phyloP scores from a whole-genome alignment of 192 early-diverging fungal species.

The Linnemannia zychae region DNA sequence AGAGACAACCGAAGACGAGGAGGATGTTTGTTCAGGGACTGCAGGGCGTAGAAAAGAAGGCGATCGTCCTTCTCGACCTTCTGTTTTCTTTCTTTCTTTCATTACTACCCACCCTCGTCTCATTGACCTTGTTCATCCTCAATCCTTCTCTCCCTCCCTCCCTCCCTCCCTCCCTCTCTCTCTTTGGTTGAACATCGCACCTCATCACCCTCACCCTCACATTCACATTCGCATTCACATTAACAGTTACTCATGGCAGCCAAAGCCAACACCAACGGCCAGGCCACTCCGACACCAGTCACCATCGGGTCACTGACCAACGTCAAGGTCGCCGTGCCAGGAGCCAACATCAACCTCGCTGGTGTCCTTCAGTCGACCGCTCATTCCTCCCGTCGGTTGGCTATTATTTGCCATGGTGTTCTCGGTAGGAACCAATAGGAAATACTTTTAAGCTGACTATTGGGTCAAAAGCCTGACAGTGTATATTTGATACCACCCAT shows the following conservation, averaged over 20 bases:
- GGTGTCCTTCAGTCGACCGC: slow-evolving; percentile 45
- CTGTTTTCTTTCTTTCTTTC: neutral
- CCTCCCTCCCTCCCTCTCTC: neutral
- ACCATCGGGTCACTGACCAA: slow-evolving; percentile 37
- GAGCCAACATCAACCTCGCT: slow-evolving; percentile 23
- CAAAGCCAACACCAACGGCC: slow-evolving; percentile 9
- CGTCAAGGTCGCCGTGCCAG: slow-evolving; percentile 30
- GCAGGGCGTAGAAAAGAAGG: neutral
- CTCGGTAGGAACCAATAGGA: slow-evolving; percentile 29
- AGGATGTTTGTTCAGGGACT: neutral
- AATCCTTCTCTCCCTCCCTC: neutral
- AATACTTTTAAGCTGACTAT: neutral
- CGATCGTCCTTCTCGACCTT: neutral
- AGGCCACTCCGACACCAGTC: slow-evolving; percentile 4
- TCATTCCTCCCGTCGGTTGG: slow-evolving; percentile 29
- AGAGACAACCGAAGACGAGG: neutral
- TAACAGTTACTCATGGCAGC: neutral
- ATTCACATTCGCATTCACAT: neutral
- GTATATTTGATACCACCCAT: neutral
- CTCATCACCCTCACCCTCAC: neutral
- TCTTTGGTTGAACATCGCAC: neutral
- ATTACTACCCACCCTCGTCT: neutral
- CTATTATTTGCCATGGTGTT: slow-evolving; percentile 53
- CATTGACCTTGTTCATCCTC: neutral
- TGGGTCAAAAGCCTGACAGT: neutral